These are phyloP conservation scores for Batkoa obscura DNA, from an alignment of 371 early-diverging fungal genomes.

Conservation along the genomic window DNA sequence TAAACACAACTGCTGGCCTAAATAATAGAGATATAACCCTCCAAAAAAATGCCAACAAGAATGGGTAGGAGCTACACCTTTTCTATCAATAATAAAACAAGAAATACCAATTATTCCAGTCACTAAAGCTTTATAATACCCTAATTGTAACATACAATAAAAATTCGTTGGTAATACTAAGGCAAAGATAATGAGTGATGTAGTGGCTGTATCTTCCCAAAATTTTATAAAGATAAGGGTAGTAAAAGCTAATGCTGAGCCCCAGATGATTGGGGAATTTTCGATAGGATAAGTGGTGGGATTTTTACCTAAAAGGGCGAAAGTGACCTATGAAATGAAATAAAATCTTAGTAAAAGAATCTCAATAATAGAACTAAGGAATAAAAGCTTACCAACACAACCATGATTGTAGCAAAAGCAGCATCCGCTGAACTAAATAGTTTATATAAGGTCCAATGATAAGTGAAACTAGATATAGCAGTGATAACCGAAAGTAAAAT, in stretches of 20 bases:
- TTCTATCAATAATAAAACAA: slow-evolving; percentile 5
- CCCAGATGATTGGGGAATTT: background rate
- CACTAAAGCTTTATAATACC: background rate
- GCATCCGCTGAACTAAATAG: slow-evolving; percentile 20
- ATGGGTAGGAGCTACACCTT: slow-evolving; percentile 2
- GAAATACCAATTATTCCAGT: background rate
- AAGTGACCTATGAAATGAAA: background rate
- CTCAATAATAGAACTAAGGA: background rate
- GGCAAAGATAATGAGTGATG: background rate
- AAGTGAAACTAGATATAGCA: slow-evolving; percentile 14
- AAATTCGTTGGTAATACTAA: background rate
- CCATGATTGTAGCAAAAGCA: slow-evolving; percentile 18
- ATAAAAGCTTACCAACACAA: background rate
- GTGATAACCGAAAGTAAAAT: slow-evolving; percentile 14
- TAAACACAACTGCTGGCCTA: background rate
- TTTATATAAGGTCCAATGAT: slow-evolving; percentile 20
- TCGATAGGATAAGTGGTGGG: background rate
- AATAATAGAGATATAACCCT: slow-evolving; percentile 4
- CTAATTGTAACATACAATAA: background rate
- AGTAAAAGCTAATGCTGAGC: background rate
- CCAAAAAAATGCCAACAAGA: slow-evolving; percentile 8
- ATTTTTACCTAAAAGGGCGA: background rate
- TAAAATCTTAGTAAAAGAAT: background rate
- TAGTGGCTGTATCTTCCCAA: slow-evolving; percentile 7
- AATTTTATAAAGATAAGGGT: background rate